These are phyloP conservation scores for Lepidium campestre DNA, from an alignment of 441 rosid genomes.

Conservation along the genomic window DNA sequence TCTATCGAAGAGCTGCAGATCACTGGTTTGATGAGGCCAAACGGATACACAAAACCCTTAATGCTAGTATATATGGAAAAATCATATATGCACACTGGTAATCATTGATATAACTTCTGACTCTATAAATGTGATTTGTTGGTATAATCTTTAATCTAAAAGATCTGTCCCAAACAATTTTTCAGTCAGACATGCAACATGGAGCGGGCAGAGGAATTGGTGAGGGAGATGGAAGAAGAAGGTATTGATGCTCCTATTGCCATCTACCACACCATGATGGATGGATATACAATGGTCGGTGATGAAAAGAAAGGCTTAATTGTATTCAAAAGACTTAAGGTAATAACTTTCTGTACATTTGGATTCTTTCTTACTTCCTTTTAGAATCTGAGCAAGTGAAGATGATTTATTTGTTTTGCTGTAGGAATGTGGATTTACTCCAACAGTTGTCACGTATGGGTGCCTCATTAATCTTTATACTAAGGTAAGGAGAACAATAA, in stretches of 20 bases:
- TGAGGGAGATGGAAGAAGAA: constrained; percentile 96
- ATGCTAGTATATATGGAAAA: constrained; percentile 78
- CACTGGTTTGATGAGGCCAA: constrained; percentile 83
- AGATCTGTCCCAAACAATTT: not conserved
- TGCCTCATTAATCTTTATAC: constrained; percentile 80
- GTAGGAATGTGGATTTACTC: constrained; percentile 89
- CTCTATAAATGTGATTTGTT: not conserved
- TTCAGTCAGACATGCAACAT: constrained; percentile 72
- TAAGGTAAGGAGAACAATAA: constrained; percentile 44
- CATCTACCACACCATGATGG: constrained; percentile 94
- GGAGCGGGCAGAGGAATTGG: constrained; percentile 82
- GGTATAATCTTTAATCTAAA: constrained; percentile 6
- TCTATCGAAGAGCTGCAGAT: constrained; percentile 92
- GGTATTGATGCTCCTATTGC: constrained; percentile 93
- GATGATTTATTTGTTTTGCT: constrained; percentile 14
- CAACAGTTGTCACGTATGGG: constrained; percentile 84
- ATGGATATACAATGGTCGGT: constrained; percentile 78
- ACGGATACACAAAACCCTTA: constrained; percentile 48
- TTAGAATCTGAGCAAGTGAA: constrained; percentile 5
- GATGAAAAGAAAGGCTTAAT: constrained; percentile 78
- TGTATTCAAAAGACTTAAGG: constrained; percentile 91
- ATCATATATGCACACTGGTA: constrained; percentile 91
- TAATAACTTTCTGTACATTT: constrained; percentile 26
- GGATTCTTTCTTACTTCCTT: not conserved
- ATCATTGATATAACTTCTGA: constrained; percentile 9